Conservation (phyloP, 2,329 filamentous ascomycete genomes). For the Phaeosphaeriaceae sp. region DNA sequence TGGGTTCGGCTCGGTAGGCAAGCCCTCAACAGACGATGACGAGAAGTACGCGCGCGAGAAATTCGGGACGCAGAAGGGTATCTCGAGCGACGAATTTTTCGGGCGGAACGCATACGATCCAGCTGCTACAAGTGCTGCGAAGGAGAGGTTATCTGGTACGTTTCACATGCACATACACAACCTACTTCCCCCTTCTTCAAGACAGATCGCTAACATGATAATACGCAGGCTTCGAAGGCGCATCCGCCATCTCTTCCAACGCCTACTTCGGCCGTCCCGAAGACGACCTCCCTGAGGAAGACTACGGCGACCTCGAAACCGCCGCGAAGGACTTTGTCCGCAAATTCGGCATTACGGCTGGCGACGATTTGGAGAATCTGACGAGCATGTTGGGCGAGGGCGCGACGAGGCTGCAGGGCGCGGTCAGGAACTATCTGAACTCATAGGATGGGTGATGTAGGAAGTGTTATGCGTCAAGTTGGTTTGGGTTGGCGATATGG, state of each 20-base stretch:
- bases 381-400: conserved; percentile 84
- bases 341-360: conserved; percentile 93
- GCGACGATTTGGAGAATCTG: conserved; percentile 93
- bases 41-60: conserved; percentile 85
- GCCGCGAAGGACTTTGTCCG: conserved; percentile 96
- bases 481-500: not conserved
- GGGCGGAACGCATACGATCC: conserved; percentile 88
- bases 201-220: conserved; percentile 13
- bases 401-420: conserved; percentile 78
- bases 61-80: conserved; percentile 92
- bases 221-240: conserved; percentile 80
- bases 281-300: conserved; percentile 73
- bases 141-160: conserved; percentile 73
- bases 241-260: conserved; percentile 91
- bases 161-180: too few species aligned
- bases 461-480: not conserved
- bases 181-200: not conserved
- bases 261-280: conserved; percentile 96
- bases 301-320: conserved; percentile 88
- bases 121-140: conserved; percentile 81
- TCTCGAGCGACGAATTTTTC: conserved; percentile 98
- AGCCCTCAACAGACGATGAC: conserved; percentile 72
- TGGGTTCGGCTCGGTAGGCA: conserved; percentile 87
- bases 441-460: conserved; percentile 30
- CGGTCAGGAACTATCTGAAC: conserved; percentile 50